Evolutionary conservation across 495 filamentous ascomycete genomes (phyloP).

Genomic region (Terfezia claveryi): DNA sequence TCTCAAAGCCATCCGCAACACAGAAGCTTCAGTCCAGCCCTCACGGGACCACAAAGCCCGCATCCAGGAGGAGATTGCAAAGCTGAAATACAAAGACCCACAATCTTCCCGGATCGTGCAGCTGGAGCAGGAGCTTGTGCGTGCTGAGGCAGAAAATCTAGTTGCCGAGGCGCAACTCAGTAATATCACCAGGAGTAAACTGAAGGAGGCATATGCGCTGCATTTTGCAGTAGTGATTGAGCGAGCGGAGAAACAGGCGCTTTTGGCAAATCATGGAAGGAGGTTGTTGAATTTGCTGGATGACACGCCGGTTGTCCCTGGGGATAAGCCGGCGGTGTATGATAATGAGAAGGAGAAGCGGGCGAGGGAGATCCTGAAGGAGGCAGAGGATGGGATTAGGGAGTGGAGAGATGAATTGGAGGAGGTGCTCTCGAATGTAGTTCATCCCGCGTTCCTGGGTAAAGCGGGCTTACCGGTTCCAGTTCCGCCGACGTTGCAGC

Average conservation of each 20-base stretch:
- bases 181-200: conserved; percentile 82
- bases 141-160: conserved; percentile 82
- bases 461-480: too few relatives aligned
- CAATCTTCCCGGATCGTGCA: conserved; percentile 48
- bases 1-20: conserved; percentile 80
- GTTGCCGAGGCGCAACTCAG: conserved; percentile 94
- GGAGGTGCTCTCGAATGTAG: conserved; percentile 13
- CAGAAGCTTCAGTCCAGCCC: conserved; percentile 80
- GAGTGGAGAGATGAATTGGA: conserved; percentile 44
- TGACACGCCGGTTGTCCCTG: conserved; percentile 73
- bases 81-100: conserved; percentile 75
- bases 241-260: conserved; percentile 85
- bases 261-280: conserved; percentile 73
- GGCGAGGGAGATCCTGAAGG: conserved; percentile 68
- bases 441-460: too few relatives aligned
- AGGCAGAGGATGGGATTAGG: conserved; percentile 70
- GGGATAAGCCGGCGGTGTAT: conserved; percentile 48
- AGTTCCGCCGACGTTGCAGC: neutral
- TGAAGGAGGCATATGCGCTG: conserved; percentile 77
- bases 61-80: conserved; percentile 73
- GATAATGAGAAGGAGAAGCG: conserved; percentile 28
- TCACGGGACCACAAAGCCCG: conserved; percentile 63
- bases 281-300: conserved; percentile 74
- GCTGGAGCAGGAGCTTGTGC: conserved; percentile 85
- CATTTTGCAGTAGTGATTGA: conserved; percentile 79